Conservation (phyloP, 2,329 filamentous ascomycete species). For the Talaromyces verruculosus region DNA sequence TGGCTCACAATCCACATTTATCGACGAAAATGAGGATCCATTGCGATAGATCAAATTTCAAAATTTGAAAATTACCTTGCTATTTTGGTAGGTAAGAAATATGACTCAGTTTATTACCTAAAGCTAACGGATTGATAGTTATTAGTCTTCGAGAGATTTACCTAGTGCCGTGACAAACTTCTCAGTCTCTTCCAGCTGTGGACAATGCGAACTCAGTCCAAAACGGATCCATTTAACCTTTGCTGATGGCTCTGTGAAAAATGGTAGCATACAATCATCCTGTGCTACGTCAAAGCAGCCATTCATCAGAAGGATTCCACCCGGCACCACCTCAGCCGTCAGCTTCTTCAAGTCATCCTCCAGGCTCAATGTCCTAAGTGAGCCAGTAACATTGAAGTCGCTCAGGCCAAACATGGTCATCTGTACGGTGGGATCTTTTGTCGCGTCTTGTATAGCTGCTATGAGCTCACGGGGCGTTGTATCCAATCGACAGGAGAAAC, state of each 20-base stretch:
- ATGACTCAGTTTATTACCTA: background rate
- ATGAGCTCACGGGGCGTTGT: background rate
- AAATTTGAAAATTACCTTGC: background rate
- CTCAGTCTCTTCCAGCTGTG: background rate
- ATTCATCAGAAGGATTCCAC: background rate
- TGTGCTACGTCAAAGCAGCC: background rate
- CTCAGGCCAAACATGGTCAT: background rate
- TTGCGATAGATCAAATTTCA: background rate
- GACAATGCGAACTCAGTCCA: background rate
- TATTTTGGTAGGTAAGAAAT: background rate
- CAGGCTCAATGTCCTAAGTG: background rate
- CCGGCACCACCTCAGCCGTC: background rate
- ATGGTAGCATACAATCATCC: background rate
- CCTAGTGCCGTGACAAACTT: background rate
- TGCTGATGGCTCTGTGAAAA: background rate
- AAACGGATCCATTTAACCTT: background rate
- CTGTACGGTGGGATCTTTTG: background rate
- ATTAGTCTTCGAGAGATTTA: background rate
- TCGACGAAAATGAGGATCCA: background rate
- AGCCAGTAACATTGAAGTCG: background rate
- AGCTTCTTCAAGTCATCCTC: background rate
- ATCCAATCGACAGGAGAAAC: background rate
- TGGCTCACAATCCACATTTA: background rate
- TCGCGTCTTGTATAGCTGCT: background rate
- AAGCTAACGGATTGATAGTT: background rate